These are phyloP conservation scores for Apiospora koreana DNA, from an alignment of 2,329 filamentous ascomycete species.

Conservation along the genomic window DNA sequence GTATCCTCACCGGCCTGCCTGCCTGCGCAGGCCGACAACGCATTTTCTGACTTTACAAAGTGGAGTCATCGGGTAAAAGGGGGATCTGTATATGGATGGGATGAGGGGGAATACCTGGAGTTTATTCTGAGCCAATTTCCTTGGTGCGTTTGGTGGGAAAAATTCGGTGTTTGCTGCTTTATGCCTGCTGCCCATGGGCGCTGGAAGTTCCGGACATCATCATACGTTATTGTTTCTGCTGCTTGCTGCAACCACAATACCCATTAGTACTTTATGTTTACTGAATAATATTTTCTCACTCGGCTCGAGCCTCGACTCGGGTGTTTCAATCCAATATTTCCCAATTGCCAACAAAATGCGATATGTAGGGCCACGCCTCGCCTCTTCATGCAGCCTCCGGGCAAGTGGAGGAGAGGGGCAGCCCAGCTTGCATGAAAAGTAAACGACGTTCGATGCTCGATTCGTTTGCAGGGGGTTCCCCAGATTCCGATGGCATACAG, in stretches of 20 bases:
- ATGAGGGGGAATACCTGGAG: background rate
- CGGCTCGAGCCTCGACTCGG: background rate
- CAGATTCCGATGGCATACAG: background rate
- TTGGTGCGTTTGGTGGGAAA: constrained; percentile 3
- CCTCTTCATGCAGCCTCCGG: background rate
- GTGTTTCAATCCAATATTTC: background rate
- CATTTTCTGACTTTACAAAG: background rate
- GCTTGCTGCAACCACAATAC: constrained; percentile 10
- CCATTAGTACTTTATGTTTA: constrained; percentile 10
- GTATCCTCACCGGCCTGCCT: background rate
- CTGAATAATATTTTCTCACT: background rate
- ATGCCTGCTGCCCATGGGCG: background rate
- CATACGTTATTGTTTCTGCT: background rate
- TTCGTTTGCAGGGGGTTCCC: constrained; percentile 6
- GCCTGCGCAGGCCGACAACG: background rate
- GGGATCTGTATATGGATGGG: background rate
- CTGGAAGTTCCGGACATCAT: constrained; percentile 6
- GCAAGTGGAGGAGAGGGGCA: background rate
- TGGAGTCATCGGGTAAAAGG: constrained; percentile 7
- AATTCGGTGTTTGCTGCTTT: background rate
- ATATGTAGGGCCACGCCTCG: background rate
- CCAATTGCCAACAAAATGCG: background rate
- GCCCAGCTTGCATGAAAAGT: background rate
- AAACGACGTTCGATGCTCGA: background rate
- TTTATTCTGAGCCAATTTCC: constrained; percentile 4